Evolutionary conservation across 2,329 filamentous ascomycete species (phyloP), one percentile per base, ranked within the genome.

Genomic region (Sclerotinia borealis): DNA sequence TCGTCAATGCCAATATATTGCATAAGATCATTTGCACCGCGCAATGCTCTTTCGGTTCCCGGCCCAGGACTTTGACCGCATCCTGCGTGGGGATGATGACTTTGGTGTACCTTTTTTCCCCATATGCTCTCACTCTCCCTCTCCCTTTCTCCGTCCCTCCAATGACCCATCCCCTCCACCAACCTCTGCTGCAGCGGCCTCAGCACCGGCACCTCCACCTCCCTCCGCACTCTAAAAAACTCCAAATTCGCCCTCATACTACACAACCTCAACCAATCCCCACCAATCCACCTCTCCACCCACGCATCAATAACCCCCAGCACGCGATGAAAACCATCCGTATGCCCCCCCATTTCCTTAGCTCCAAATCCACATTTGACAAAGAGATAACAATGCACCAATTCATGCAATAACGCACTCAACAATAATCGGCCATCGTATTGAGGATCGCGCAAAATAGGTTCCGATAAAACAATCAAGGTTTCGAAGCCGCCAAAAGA

Each of bases 331-430:
- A 88, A 88, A 2, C 84, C 85, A 2, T 77, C 72, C 2, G 85
- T 88, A 67, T 88, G 85, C 0, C 85, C 85, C 13, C 84, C 85
- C 48, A 79, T 77, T 29, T 78, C 75, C 41, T 80, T 76, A 0
- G 85, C 85, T 49, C 80, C 78, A 71, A 85, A 82, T 4, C 85
- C 85, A 68, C 84, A 86, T 59, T 76, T 78, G 63, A 88, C 81
- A 67, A 88, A 88, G 19, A 88, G 76, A 70, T 86, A 88, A 73
- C 85, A 85, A 74, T 88, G 85, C 54, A 88, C 85, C 68, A 88
- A 80, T 74, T 89, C 86, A 70, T 88, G 86, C 52, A 89, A 70
- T 66, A 89, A 87, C 0, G 85, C 86, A 8, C 83, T 84, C 55
- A 88, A 85, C 61, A 88, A 78, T 19, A 88, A 77, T 8, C 84